Evolutionary conservation across 306 rosid genomes (phyloP), one percentile per base, ranked within the genome.

Genomic region (Cajanus cajan): DNA sequence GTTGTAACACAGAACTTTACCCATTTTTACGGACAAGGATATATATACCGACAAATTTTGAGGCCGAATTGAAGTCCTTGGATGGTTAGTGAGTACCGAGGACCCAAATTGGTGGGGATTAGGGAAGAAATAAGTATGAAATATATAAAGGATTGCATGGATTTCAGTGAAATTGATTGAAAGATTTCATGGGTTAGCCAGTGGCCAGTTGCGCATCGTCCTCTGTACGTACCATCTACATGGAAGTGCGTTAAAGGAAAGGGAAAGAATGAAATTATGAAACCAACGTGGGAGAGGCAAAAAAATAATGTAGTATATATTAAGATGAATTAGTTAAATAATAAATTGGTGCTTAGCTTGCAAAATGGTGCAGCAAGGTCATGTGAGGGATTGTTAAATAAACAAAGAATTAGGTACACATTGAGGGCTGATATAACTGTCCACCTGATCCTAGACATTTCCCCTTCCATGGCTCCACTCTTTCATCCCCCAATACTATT

Each of bases 361-460:
- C 83, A 82, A 84, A 76, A 68, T 75, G 85, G 83, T 68, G 87
- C 64, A 83, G 68, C 85, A 71, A 24, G 71, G 82, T 81, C 90
- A 91, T 89, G 94, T 85, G 88, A 62, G 80, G 19, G 40, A 55
- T 85, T 73, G 74, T 82, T 77, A 82, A 71, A 77, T 81, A 83
- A 82, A 89, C 73, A 83, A 82, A 78, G 64, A 59, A 88, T 88
- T 89, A 65, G 84, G 90, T 82, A 45, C 70, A 82, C 86, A 74
- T 78, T 77, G 83, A 65, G 86, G 79, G 82, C 24, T 88, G 85
- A 84, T 86, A 78, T 84, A 78, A 82, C 82, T 87, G 97, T 89
- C 97, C 84, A 89, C 95, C 93, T 10, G 85, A 84, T 82, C 85
- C 89, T 77, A 68, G 95, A 90, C 97, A 86, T 82, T 72, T 89